Evolutionary conservation across 78 protist species (phyloP), one percentile per base, ranked within the genome.

Genomic region (slime mould (Dictyostelium discoideum)): DNA sequence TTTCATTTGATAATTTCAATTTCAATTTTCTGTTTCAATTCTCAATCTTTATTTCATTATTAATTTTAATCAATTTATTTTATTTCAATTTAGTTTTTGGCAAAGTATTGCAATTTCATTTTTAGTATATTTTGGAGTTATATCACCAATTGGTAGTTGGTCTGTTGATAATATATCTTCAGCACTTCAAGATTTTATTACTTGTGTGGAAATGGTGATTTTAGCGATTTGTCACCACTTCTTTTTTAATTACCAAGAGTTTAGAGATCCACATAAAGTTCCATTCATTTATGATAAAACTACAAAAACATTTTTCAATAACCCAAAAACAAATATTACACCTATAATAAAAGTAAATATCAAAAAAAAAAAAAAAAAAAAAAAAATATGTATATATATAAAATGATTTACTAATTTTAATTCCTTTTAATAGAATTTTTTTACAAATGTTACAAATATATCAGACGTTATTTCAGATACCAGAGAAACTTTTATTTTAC

Each of bases 171-270:
- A 84, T 81, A 93, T 93, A 5, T 83, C 92, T 8, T 77, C 92
- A 29, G 85, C 85, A 11, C 72, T 85, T 2, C 93, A 93, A 48
- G 87, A 85, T 60, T 93, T 83, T 39, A 78, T 93, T 42, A 93
- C 92, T 14, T 93, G 96, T 77, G 39, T 85, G 18, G 96, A 93
- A 39, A 93, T 93, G 96, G 39, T 93, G 6, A 78, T 86, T 26
- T 46, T 93, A 50, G 69, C 96, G 16, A 37, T 85, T 20, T 78
- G 29, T 1, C 96, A 93, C 32, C 87, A 83, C 29, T 77, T 73
- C 11, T 83, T 86, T 54, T 93, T 93, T 65, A 54, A 85, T 13
- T 88, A 88, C 37, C 67, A 78, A 26, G 93, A 88, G 16, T 88
- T 44, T 88, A 88, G 93, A 88, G 86, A 88, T 44, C 86, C 85